Evolutionary conservation across 78 protist species (phyloP), one percentile per base, ranked within the genome.

Genomic region (Isochrysis galbana): DNA sequence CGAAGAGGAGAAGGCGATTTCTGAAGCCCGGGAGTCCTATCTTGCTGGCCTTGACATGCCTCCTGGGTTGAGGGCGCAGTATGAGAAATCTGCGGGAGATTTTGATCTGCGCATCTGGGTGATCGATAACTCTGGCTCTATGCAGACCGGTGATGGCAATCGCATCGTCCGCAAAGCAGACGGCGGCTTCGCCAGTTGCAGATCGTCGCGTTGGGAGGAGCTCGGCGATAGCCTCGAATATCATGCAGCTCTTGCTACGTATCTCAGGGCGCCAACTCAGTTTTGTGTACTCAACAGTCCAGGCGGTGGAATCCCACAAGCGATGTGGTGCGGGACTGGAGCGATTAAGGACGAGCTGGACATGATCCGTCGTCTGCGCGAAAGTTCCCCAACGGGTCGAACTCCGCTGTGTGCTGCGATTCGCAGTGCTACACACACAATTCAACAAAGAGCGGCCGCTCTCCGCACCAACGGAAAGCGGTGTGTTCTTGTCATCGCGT

Each of bases 181-280:
- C 74, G 74, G 74, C 11, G 38, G 74, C 36, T 23, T 29, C 38
- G 74, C 38, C 36, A 11, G 19, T 23, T 23, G 19, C 32, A 11
- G 4, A 23, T 3, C 74, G 38, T 17, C 32, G 32, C 74, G 74
- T n/a, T 67, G 74, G 74, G 74, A 67, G 32, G 74, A 67, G 74
- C 74, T 67, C 38, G 74, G 74, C 74, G 74, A 67, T 26, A 2
- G 38, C 4, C 74, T 67, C 5, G 4, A 2, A 23, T 67, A n/a
- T 23, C 74, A 67, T n/a, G 74, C 74, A 10, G 4, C 36, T 10
- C 36, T 67, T 10, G 74, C 74, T 23, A n/a, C 74, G 32, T 2
- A 67, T n/a, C 74, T 67, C 38, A n/a, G 74, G 38, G 74, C 74
- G 74, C 74, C 74, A n/a, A 67, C 74, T n/a, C 38, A 67, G 74